phyloP scores from a whole-genome alignment of 768 basidiomycete genomes.

The Russula virescens region DNA sequence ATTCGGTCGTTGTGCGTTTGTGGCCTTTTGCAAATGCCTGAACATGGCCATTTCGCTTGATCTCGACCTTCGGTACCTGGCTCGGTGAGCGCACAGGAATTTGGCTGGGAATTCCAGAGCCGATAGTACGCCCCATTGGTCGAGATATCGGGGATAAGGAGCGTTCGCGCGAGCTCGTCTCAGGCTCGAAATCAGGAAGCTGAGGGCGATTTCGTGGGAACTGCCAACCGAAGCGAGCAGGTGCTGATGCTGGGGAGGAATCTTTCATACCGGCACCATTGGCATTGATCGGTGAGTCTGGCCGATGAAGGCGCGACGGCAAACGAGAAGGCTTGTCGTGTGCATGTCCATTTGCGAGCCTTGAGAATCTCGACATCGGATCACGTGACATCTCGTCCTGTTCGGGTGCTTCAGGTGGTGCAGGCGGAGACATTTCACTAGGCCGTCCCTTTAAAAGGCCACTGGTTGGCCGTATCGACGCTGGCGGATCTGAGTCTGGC shows the following conservation, averaged over 20 bases:
- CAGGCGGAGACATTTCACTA: not conserved
- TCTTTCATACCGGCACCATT: conserved; percentile 6
- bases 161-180: conserved; percentile 29
- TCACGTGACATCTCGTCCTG: not conserved
- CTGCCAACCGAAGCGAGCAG: conserved; percentile 36
- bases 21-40: conserved; percentile 27
- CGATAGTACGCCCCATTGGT: conserved; percentile 29
- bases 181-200: conserved; percentile 39
- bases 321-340: conserved; percentile 2
- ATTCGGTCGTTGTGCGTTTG: conserved; percentile 29
- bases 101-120: conserved; percentile 32
- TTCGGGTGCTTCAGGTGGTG: not conserved
- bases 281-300: conserved; percentile 19
- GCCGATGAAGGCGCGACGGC: not conserved
- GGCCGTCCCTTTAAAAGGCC: not conserved
- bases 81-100: conserved; percentile 42
- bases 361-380: not conserved
- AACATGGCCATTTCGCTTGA: conserved; percentile 14
- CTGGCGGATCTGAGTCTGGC: not conserved
- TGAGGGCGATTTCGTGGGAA: conserved; percentile 32
- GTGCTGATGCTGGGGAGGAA: conserved; percentile 21
- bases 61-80: conserved; percentile 30
- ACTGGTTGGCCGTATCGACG: not conserved
- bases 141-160: conserved; percentile 24
- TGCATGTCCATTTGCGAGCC: not conserved